These are phyloP conservation scores for Sclerotiophoma versabilis DNA, from an alignment of 2,329 filamentous ascomycete species.

Conservation along the genomic window DNA sequence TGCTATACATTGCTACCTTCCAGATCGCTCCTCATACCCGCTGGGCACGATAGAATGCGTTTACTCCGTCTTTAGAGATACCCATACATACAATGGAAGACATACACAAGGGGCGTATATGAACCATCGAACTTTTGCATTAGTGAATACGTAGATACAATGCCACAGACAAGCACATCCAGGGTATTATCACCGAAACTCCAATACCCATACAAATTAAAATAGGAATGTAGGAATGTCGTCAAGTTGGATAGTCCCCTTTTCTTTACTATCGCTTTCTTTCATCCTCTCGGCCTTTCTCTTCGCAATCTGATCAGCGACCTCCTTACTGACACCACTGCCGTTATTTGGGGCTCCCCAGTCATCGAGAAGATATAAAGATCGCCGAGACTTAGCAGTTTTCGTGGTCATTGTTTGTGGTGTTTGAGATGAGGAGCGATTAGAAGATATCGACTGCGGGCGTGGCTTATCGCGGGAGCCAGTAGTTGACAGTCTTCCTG, in stretches of 20 bases:
- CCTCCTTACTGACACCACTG: slow-evolving; percentile 22
- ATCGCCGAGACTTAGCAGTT: background rate
- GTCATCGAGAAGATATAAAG: slow-evolving; percentile 19
- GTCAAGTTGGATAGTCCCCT: slow-evolving; percentile 37
- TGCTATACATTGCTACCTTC: background rate
- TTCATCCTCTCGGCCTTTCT: slow-evolving; percentile 37
- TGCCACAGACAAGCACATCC: background rate
- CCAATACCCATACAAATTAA: slow-evolving; percentile 25
- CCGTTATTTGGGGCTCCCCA: background rate
- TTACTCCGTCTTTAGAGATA: background rate
- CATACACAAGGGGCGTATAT: background rate
- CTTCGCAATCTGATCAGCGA: slow-evolving; percentile 40
- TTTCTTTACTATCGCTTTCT: slow-evolving; percentile 36
- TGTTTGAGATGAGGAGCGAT: background rate
- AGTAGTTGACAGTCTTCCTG: background rate
- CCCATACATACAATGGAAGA: slow-evolving; percentile 1
- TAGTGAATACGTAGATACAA: background rate
- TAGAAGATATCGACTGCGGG: slow-evolving; percentile 10
- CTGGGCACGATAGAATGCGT: background rate
- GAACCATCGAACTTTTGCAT: background rate
- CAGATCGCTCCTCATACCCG: background rate
- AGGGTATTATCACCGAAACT: slow-evolving; percentile 7
- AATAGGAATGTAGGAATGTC: slow-evolving; percentile 57
- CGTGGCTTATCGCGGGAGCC: background rate
- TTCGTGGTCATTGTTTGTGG: background rate